phyloP scores from a whole-genome alignment of 2,329 filamentous ascomycete species.

The Aschersonia sp. region DNA sequence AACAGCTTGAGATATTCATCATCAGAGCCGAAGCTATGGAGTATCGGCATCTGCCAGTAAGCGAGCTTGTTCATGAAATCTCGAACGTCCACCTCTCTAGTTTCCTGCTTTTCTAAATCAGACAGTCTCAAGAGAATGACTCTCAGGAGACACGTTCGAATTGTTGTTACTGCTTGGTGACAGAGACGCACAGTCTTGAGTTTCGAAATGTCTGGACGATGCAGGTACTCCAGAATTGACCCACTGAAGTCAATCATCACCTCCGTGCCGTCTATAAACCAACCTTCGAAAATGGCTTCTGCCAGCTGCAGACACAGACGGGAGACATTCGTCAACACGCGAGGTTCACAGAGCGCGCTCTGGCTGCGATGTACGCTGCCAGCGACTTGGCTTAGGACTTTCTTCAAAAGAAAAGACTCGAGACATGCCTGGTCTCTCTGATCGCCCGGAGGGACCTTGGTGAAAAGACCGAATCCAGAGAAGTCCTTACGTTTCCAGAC shows the following conservation, averaged over 20 bases:
- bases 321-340: constrained; percentile 73
- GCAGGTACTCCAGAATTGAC: constrained; percentile 73
- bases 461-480: constrained; percentile 67
- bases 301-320: constrained; percentile 68
- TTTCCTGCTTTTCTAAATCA: constrained; percentile 56
- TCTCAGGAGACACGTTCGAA: constrained; percentile 64
- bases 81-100: constrained; percentile 45
- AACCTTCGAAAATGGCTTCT: constrained; percentile 88
- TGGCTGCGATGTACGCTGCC: constrained; percentile 58
- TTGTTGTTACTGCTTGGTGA: constrained; percentile 62
- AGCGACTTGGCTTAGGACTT: constrained; percentile 56
- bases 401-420: constrained; percentile 73
- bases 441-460: constrained; percentile 83
- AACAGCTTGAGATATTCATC: constrained; percentile 49
- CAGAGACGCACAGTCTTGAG: constrained; percentile 87
- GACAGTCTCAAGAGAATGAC: constrained; percentile 71
- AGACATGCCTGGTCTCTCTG: constrained; percentile 93
- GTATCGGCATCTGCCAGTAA: constrained; percentile 89
- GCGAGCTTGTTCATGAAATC: constrained; percentile 71
- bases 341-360: constrained; percentile 62
- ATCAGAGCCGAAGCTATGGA: constrained; percentile 63
- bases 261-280: constrained; percentile 84
- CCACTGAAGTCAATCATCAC: constrained; percentile 76
- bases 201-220: constrained; percentile 64
- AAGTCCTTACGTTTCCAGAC: constrained; percentile 82